These are phyloP conservation scores for Pyrrhoderma lamaoense DNA, from an alignment of 1,284 basidiomycete species.

Conservation along the genomic window DNA sequence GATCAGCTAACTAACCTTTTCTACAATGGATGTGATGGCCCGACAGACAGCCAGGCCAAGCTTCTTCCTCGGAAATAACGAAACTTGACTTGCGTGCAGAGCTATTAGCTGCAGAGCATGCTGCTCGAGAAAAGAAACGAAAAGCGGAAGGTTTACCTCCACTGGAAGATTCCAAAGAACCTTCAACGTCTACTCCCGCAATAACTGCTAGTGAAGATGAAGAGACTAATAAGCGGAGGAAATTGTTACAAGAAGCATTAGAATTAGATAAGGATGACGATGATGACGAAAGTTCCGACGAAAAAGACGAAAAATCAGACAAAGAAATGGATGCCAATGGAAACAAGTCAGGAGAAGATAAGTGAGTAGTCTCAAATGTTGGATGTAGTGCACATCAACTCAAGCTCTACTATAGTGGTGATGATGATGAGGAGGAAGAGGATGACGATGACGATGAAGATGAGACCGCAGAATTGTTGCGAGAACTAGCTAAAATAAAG, in stretches of 20 bases:
- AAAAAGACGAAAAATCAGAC: slow-evolving; percentile 31
- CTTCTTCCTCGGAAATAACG: slow-evolving; percentile 64
- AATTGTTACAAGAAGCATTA: slow-evolving; percentile 74
- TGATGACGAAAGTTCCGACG: slow-evolving; percentile 45
- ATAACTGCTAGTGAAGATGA: slow-evolving; percentile 43
- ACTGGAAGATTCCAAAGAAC: slow-evolving; percentile 33
- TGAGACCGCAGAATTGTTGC: slow-evolving; percentile 85
- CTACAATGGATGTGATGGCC: slow-evolving; percentile 7
- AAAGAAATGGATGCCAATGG: slow-evolving; percentile 28
- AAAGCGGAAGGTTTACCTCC: slow-evolving; percentile 70
- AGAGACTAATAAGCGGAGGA: slow-evolving; percentile 67
- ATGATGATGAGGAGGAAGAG: slow-evolving; percentile 30
- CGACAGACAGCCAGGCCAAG: slow-evolving; percentile 76
- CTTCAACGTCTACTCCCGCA: neutral
- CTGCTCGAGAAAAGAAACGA: slow-evolving; percentile 80
- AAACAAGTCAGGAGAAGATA: slow-evolving; percentile 37
- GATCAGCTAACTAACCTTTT: neutral
- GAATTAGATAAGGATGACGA: slow-evolving; percentile 85
- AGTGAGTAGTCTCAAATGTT: slow-evolving; percentile 29
- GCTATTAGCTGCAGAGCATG: slow-evolving; percentile 73
- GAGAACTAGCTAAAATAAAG: slow-evolving; percentile 94
- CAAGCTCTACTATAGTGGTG: slow-evolving; percentile 21
- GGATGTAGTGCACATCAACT: neutral
- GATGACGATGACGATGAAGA: slow-evolving; percentile 63
- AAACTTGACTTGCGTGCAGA: slow-evolving; percentile 79